Evolutionary conservation across 140 eudicot species (phyloP), one percentile per base, ranked within the genome.

Genomic region (Anethum foeniculum): DNA sequence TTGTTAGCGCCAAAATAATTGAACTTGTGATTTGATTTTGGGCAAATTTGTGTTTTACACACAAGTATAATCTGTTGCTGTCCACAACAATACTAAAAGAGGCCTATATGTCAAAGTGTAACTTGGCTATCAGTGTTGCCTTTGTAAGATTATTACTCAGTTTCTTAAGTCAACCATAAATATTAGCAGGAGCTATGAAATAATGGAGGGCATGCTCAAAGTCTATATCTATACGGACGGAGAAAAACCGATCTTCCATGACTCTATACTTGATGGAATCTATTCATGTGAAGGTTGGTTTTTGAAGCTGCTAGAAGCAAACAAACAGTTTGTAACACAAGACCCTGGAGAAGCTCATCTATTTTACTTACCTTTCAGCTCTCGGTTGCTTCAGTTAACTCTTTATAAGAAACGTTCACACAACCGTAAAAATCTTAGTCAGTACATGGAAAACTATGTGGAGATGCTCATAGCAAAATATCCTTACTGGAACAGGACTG

Each of bases 201-300:
- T 89, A 38, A 91, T 89, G 93, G 88, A 91, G 5, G 67, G 47
- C 32, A 87, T 34, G 87, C 92, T 91, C 54, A 91, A 87, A 81
- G 91, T 91, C 60, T 89, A 91, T 80, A 81, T 91, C 25, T 91
- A 91, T 85, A 85, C 83, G 86, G 96, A 91, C 32, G 93, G 96
- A 49, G 86, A 86, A 32, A 89, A 87, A 73, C 96, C 91, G 16
- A 90, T 90, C 79, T 92, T 92, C 44, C 97, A 92, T 71, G 89
- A 83, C n/a, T 86, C 86, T 51, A 87, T 87, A 83, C 93, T 90
- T 39, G 90, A 87, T 86, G 94, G 97, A 78, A 90, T 88, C 84
- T 92, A 92, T 71, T 88, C 94, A 47, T 79, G 84, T 4, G 95
- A 92, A 86, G 97, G 97, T 67, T 92, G 97, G 97, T 92, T 92